A percentile compares a stretch with the other conserved stretches of the same genome.
Conservation (phyloP, 805 yeast species). For the Danielozyma ontarioensis region DNA sequence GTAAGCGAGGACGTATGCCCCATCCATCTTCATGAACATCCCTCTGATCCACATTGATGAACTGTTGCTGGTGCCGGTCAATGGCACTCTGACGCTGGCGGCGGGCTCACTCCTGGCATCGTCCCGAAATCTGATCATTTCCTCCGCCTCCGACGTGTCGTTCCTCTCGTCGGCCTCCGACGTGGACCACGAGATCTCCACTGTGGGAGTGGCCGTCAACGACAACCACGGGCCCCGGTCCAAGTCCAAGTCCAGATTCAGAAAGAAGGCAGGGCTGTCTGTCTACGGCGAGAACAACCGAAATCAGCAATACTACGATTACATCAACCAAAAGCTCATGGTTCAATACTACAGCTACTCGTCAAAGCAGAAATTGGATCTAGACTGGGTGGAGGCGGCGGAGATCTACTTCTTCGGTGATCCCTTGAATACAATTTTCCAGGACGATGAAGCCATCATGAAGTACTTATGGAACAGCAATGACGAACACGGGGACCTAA, state of each 20-base stretch:
- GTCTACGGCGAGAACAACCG: not conserved
- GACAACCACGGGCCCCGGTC: no score
- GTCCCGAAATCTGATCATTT: no score
- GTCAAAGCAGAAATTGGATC: slow-evolving; percentile 1
- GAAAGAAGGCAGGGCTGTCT: not conserved
- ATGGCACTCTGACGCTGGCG: no score
- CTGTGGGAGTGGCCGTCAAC: no score
- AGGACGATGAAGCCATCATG: slow-evolving; percentile 5
- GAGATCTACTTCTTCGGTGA: slow-evolving; percentile 17
- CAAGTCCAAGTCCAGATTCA: no score
- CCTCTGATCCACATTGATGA: no score
- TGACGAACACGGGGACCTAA: slow-evolving; percentile 14
- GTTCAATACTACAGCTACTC: slow-evolving; percentile 2
- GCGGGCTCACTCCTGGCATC: no score
- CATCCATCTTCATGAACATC: no score
- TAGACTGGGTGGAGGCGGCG: slow-evolving; percentile 13
- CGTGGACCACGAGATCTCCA: not conserved
- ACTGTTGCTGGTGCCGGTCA: no score
- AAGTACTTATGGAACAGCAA: slow-evolving; percentile 10
- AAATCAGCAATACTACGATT: slow-evolving; percentile 2
- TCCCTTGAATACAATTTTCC: slow-evolving; percentile 8
- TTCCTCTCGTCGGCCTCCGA: not conserved
- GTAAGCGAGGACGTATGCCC: no score
- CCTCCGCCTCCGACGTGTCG: not conserved
- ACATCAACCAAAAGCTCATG: slow-evolving; percentile 1